These are phyloP conservation scores for Boletales sp. DNA, from an alignment of 768 basidiomycete genomes.

Conservation along the genomic window DNA sequence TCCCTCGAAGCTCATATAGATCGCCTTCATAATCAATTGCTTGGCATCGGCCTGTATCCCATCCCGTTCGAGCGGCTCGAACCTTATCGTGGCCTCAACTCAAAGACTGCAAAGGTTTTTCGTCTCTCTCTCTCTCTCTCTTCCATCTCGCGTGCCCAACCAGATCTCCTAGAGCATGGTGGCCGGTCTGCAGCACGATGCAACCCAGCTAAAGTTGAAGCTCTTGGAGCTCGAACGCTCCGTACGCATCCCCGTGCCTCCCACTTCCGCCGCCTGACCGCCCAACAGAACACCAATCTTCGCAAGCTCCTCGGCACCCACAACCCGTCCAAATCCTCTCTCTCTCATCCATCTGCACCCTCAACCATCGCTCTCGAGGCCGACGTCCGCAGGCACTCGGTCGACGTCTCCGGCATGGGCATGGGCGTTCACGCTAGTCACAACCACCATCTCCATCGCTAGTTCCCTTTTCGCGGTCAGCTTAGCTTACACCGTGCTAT, in stretches of 20 bases:
- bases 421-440: constrained; percentile 23
- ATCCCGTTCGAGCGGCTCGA: constrained; percentile 55
- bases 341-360: constrained; percentile 22
- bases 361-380: constrained; percentile 30
- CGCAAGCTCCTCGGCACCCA: constrained; percentile 29
- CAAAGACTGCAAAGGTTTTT: constrained; percentile 68
- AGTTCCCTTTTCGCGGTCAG: neutral
- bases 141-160: neutral
- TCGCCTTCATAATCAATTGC: constrained; percentile 55
- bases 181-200: constrained; percentile 64
- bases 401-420: constrained; percentile 30
- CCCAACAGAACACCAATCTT: constrained; percentile 27
- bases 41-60: constrained; percentile 51
- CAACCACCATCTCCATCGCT: constrained; percentile 8
- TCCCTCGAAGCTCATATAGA: constrained; percentile 75
- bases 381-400: constrained; percentile 32
- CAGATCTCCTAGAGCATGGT: constrained; percentile 58
- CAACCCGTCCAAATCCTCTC: constrained; percentile 12
- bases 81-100: constrained; percentile 67
- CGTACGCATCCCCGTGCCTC: constrained; percentile 30
- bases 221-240: constrained; percentile 67
- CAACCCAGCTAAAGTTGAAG: constrained; percentile 54
- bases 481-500: constrained; percentile 5
- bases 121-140: neutral
- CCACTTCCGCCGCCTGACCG: neutral